Evolutionary conservation across 805 yeast species (phyloP).

Genomic region (Metschnikowia picachoensis): DNA sequence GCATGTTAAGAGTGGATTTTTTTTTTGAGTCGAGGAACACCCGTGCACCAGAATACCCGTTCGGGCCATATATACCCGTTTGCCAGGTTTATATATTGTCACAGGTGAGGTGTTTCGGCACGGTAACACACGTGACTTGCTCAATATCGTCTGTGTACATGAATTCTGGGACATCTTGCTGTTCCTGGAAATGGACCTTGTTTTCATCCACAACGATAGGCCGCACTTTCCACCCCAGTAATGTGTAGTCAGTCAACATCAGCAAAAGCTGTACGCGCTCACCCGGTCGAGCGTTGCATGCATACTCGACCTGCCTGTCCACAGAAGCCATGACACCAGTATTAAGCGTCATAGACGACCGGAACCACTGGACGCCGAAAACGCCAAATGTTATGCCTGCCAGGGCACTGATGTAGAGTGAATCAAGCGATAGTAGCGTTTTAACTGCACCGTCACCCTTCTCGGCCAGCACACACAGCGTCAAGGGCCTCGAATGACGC

Average conservation of each 20-base stretch:
- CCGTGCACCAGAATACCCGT: neutral
- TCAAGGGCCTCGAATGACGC: conserved; percentile 1
- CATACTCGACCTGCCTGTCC: conserved; percentile 11
- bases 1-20: neutral
- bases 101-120: neutral
- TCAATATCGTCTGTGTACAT: conserved; percentile 1
- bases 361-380: conserved; percentile 1
- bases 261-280: conserved; percentile 10
- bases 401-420: neutral
- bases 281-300: conserved; percentile 8
- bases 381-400: conserved; percentile 1
- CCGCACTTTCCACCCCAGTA: conserved; percentile 9
- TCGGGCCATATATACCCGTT: too few species aligned
- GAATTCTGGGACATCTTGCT: conserved; percentile 4
- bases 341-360: neutral
- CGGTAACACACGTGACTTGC: conserved; percentile 10
- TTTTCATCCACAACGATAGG: neutral
- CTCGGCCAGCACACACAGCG: conserved; percentile 6
- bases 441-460: conserved; percentile 9
- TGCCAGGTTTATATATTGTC: neutral
- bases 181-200: neutral
- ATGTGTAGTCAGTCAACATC: neutral
- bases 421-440: conserved; percentile 2
- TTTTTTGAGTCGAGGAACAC: neutral
- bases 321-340: neutral